Evolutionary conservation across 345 rosid genomes (phyloP).

Genomic region (Carallia brachiata): DNA sequence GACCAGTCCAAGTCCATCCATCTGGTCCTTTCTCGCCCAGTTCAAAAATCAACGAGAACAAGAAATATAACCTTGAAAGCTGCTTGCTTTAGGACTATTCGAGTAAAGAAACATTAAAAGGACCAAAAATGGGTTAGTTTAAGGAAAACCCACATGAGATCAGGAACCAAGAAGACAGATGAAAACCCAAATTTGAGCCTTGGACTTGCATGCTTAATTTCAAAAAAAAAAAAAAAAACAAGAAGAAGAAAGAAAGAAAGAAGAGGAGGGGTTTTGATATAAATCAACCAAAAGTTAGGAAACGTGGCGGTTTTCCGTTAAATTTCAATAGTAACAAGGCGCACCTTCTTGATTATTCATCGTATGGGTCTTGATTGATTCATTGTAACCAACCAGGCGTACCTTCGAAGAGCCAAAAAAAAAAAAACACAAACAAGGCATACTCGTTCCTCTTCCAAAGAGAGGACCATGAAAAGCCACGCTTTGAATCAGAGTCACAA

Average conservation of each 20-base stretch:
- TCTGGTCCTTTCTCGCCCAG: not conserved
- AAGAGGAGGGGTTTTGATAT: not conserved
- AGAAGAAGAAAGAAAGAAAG: not conserved
- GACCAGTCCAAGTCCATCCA: no score
- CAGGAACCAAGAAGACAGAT: no score
- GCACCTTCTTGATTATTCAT: no score
- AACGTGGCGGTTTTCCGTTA: conserved; percentile 31
- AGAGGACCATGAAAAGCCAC: conserved; percentile 43
- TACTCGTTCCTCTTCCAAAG: not conserved
- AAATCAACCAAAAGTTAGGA: not conserved
- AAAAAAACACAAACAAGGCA: not conserved
- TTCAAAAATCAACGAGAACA: not conserved
- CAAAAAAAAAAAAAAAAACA: conserved; percentile 4
- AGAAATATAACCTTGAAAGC: not conserved
- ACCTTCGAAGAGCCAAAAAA: conserved; percentile 13
- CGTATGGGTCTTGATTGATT: no score
- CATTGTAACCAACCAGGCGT: conserved; percentile 8
- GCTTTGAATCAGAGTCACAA: conserved; percentile 32
- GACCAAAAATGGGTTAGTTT: not conserved
- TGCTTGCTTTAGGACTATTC: not conserved
- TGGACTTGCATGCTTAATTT: conserved; percentile 16
- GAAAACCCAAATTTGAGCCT: not conserved
- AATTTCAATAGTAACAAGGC: conserved; percentile 23
- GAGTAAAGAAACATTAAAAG: not conserved
- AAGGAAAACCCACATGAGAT: conserved; percentile 18